Evolutionary conservation across 495 filamentous ascomycete genomes (phyloP).

Genomic region (Neurospora pannonica): DNA sequence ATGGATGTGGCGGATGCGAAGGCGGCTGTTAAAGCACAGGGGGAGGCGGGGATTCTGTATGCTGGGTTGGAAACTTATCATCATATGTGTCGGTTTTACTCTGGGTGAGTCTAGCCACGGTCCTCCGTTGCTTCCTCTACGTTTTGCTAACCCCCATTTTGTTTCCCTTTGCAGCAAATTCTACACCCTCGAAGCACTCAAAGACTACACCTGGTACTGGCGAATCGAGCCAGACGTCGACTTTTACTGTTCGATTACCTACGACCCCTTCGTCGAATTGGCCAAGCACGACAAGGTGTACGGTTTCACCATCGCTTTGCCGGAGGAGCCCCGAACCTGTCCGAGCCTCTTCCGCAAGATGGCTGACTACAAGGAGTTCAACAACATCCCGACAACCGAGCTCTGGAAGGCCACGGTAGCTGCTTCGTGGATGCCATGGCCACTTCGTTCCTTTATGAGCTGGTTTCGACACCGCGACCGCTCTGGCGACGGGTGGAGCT

Average conservation of each 20-base stretch:
- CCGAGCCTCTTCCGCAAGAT: slow-evolving; percentile 39
- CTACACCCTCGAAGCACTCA: slow-evolving; percentile 32
- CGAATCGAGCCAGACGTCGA: slow-evolving; percentile 44
- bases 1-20: slow-evolving; percentile 71
- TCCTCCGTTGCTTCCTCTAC: background rate
- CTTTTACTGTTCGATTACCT: slow-evolving; percentile 44
- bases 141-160: background rate
- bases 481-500: slow-evolving; percentile 38
- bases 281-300: slow-evolving; percentile 41
- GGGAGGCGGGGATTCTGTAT: slow-evolving; percentile 85
- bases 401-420: slow-evolving; percentile 33
- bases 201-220: slow-evolving; percentile 45
- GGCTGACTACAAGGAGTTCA: slow-evolving; percentile 32
- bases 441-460: slow-evolving; percentile 24
- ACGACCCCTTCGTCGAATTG: slow-evolving; percentile 48
- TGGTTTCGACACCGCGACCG: slow-evolving; percentile 26
- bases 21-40: slow-evolving; percentile 78
- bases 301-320: slow-evolving; percentile 42
- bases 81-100: slow-evolving; percentile 96
- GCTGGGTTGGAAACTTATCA: slow-evolving; percentile 97
- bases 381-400: slow-evolving; percentile 21
- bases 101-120: slow-evolving; percentile 53
- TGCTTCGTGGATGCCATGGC: slow-evolving; percentile 34
- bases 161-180: slow-evolving; percentile 44
- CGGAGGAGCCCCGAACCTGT: slow-evolving; percentile 41